These are phyloP conservation scores for Hemisphaericaspora subhashii DNA, from an alignment of 1,139 yeast species.

Conservation along the genomic window DNA sequence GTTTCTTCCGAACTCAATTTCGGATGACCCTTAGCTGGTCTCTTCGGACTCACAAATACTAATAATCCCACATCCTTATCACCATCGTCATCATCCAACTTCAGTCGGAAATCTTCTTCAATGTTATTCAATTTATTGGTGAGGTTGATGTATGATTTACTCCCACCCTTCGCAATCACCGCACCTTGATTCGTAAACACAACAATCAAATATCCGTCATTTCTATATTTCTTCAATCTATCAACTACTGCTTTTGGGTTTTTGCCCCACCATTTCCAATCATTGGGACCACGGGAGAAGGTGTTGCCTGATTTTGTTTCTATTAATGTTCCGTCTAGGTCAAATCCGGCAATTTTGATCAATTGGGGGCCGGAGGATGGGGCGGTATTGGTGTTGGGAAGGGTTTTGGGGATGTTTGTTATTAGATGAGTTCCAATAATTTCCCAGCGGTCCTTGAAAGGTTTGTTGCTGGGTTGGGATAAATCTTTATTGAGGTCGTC, in stretches of 20 bases:
- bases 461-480: neutral
- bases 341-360: conserved; percentile 65
- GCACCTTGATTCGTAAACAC: conserved; percentile 90
- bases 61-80: conserved; percentile 33
- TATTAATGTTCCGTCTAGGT: conserved; percentile 73
- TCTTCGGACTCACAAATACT: conserved; percentile 65
- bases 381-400: neutral
- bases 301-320: conserved; percentile 56
- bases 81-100: conserved; percentile 8
- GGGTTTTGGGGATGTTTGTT: conserved; percentile 26
- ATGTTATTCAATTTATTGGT: conserved; percentile 38
- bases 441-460: conserved; percentile 24
- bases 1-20: conserved; percentile 28
- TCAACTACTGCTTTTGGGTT: conserved; percentile 22
- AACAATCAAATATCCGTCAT: conserved; percentile 46
- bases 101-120: conserved; percentile 3
- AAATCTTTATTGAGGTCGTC: conserved; percentile 2
- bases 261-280: conserved; percentile 66
- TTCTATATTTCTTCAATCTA: conserved; percentile 25
- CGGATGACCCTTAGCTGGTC: conserved; percentile 31
- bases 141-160: conserved; percentile 56
- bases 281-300: conserved; percentile 56
- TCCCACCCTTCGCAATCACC: conserved; percentile 35
- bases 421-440: conserved; percentile 37
- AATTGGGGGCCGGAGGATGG: conserved; percentile 1